Conservation (phyloP, 495 filamentous ascomycete species). For the Pyrenula aspistea region DNA sequence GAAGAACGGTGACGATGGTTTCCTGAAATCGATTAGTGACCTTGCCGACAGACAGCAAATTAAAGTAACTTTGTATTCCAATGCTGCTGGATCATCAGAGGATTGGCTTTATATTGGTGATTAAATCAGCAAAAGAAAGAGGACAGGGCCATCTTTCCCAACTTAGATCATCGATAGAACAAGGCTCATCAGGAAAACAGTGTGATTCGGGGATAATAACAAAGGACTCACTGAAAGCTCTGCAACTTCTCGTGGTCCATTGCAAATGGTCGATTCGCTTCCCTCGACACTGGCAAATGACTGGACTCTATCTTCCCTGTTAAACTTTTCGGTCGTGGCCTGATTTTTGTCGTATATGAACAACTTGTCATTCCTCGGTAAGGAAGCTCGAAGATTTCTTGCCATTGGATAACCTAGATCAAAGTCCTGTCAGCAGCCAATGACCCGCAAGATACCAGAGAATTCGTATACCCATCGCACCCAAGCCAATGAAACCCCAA, state of each 20-base stretch:
- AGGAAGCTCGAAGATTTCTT: constrained; percentile 69
- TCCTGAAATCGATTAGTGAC: constrained; percentile 37
- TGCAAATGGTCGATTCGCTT: constrained; percentile 42
- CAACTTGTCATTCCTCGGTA: constrained; percentile 55
- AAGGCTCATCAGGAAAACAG: constrained; percentile 32
- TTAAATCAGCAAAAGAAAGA: constrained; percentile 41
- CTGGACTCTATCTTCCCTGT: constrained; percentile 35
- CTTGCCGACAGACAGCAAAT: too few relatives aligned
- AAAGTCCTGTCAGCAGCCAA: constrained; percentile 3
- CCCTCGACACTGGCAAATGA: constrained; percentile 22
- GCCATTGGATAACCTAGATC: constrained; percentile 69
- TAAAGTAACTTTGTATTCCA: too few relatives aligned
- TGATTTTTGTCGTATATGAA: constrained; percentile 65
- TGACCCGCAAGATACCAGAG: constrained; percentile 7
- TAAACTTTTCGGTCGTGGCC: constrained; percentile 44
- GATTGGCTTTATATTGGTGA: constrained; percentile 46
- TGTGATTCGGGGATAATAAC: constrained; percentile 5
- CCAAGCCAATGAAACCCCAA: constrained; percentile 78
- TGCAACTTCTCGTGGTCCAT: constrained; percentile 47
- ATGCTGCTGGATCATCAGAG: constrained; percentile 33
- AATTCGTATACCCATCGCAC: constrained; percentile 83
- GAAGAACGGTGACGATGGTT: constrained; percentile 67
- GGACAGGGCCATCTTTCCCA: constrained; percentile 23
- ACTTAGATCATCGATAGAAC: constrained; percentile 54
- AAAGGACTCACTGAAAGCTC: constrained; percentile 59